Percentiles rank a stretch among this genome's conserved stretches.
phyloP scores from a whole-genome alignment of 225 moss, liverwort and hornwort species.

The Straminergon stramineum region DNA sequence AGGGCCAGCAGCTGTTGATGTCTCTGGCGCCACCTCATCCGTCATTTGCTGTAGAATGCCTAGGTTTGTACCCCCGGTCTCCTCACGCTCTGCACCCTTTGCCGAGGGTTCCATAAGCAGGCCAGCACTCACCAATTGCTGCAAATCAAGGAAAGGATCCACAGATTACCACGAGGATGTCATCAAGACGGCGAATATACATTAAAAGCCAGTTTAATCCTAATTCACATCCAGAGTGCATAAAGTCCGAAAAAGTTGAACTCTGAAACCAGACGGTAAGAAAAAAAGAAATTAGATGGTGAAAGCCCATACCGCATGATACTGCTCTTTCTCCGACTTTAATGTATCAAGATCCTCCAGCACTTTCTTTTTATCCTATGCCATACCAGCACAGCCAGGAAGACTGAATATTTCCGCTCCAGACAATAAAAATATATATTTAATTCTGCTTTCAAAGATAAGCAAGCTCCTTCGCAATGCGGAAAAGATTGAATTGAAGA shows the following conservation, averaged over 20 bases:
- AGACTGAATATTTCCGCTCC: neutral
- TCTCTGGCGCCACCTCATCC: constrained; percentile 21
- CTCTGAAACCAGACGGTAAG: neutral
- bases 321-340: constrained; percentile 54
- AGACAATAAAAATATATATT: neutral
- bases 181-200: neutral
- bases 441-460: neutral
- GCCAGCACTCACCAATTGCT: constrained; percentile 43
- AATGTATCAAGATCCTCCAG: constrained; percentile 56
- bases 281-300: neutral
- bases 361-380: constrained; percentile 64
- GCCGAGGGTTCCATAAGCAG: constrained; percentile 30
- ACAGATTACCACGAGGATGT: neutral
- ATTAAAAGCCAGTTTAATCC: neutral
- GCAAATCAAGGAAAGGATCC: neutral
- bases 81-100: constrained; percentile 49
- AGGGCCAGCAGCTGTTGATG: constrained; percentile 22
- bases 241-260: neutral
- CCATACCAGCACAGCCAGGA: neutral
- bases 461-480: neutral
- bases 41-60: constrained; percentile 26
- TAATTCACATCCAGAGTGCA: neutral
- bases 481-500: neutral
- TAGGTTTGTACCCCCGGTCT: constrained; percentile 32
- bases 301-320: constrained; percentile 35